Evolutionary conservation across 441 rosid genomes (phyloP).

Genomic region (Jatropha podagrica): DNA sequence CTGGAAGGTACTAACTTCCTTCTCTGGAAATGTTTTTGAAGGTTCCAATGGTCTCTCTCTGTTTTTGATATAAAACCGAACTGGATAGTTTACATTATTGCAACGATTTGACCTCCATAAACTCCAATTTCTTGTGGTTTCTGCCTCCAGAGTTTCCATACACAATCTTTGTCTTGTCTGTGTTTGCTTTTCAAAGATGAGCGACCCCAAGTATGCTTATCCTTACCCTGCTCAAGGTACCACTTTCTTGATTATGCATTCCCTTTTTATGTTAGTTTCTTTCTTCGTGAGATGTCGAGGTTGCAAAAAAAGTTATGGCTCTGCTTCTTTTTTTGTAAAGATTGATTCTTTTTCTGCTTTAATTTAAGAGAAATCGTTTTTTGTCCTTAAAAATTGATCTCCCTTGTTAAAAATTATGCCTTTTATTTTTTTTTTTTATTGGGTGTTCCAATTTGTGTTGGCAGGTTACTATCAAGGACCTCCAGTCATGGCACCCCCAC

Average conservation of each 20-base stretch:
- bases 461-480: constrained; percentile 76
- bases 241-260: not conserved
- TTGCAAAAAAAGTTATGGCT: not conserved
- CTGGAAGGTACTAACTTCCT: not conserved
- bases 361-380: not conserved
- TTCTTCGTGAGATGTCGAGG: not conserved
- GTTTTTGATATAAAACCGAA: not conserved
- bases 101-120: not conserved
- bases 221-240: constrained; percentile 74
- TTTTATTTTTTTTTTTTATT: not conserved
- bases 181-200: constrained; percentile 28
- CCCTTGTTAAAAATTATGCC: not conserved
- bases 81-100: not conserved
- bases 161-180: not conserved
- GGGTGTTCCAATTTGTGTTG: not conserved
- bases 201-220: constrained; percentile 62
- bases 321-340: not conserved
- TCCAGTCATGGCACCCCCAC: constrained; percentile 78
- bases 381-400: not conserved
- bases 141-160: not conserved
- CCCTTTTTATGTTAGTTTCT: not conserved
- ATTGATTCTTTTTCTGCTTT: not conserved
- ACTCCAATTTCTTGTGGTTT: not conserved
- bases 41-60: not conserved
- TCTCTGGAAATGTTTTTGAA: not conserved